Base-by-base conservation (phyloP, 2,329 filamentous ascomycete genomes). In the Volutella citrinella region DNA sequence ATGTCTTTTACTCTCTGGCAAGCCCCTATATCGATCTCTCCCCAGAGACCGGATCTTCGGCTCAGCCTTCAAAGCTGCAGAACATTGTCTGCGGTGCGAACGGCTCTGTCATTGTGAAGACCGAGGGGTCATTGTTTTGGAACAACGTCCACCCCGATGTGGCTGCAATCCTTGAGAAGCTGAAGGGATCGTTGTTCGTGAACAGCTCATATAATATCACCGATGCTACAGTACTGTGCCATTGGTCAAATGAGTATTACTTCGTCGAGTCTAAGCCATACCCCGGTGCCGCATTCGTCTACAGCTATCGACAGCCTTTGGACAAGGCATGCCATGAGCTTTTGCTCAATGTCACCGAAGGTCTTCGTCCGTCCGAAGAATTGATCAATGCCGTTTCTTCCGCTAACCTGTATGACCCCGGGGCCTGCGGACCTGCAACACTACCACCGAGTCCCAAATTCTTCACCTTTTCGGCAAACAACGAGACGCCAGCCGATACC, bases 241-340 rank as follows among this genome's bases (percentile, higher is more conserved):
- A 32, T 4, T 43, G 36, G 40, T 33, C 36, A n/a, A 19, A 20
- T 10, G 20, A 40, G 2, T 29, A 17, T 12, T 43, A 31, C 13
- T 36, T 40, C n/a, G 19, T 39, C 12, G 32, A 36, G 14, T 36
- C 27, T n/a, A 9, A 30, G 9, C 17, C 27, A 15, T 6, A 14
- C 28, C 13, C 14, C 13, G 9, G 13, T 6, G n/a, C n/a, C 20
- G 3, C 19, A 17, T 7, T 6, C 6, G 6, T 17, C 15, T 36
- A 27, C 13, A 22, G 22, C 5, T 36, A 34, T 15, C 13, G 20
- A 6, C 15, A 40, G 5, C 32, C 40, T 7, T 30, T 19, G 4
- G 21, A 13, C 12, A 14, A 19, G 5, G n/a, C 34, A n/a, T 28
- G 14, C 4, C 7, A 20, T 6, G 33, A 36, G 9, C 17, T 43